Conservation (phyloP, 2,329 filamentous ascomycete species). For the Orbilia quercus region DNA sequence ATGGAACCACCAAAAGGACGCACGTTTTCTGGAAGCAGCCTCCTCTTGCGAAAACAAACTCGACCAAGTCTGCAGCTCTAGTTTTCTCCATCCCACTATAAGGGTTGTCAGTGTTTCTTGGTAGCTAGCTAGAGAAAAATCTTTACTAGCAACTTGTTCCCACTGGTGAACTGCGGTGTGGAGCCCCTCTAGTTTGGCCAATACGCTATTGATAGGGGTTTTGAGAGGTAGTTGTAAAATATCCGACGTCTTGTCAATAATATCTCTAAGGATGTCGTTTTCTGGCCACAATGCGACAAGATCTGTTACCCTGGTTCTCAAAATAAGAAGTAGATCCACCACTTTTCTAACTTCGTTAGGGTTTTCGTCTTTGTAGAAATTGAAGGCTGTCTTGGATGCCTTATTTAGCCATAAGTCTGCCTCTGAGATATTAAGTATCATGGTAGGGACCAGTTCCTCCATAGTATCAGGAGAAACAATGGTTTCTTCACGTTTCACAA, state of each 20-base stretch:
- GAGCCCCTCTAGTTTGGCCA: constrained; percentile 87
- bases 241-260: constrained; percentile 78
- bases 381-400: constrained; percentile 68
- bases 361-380: constrained; percentile 90
- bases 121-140: constrained; percentile 75
- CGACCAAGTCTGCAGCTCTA: constrained; percentile 93
- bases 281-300: constrained; percentile 74
- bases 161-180: constrained; percentile 89
- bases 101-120: constrained; percentile 83
- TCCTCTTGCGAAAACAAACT: constrained; percentile 86
- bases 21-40: constrained; percentile 78
- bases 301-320: constrained; percentile 77
- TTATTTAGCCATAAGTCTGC: constrained; percentile 40
- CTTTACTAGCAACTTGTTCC: constrained; percentile 89
- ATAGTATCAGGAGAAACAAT: constrained; percentile 13
- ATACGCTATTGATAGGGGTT: constrained; percentile 85
- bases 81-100: constrained; percentile 86
- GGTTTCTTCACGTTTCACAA: constrained; percentile 14
- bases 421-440: constrained; percentile 34
- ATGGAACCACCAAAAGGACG: constrained; percentile 94
- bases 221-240: constrained; percentile 79
- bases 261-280: constrained; percentile 83
- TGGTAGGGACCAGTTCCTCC: constrained; percentile 33
- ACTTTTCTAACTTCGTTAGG: constrained; percentile 79
- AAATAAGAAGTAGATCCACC: constrained; percentile 74